Evolutionary conservation across 768 basidiomycete species (phyloP).

Genomic region (Lactifluus piperatus): DNA sequence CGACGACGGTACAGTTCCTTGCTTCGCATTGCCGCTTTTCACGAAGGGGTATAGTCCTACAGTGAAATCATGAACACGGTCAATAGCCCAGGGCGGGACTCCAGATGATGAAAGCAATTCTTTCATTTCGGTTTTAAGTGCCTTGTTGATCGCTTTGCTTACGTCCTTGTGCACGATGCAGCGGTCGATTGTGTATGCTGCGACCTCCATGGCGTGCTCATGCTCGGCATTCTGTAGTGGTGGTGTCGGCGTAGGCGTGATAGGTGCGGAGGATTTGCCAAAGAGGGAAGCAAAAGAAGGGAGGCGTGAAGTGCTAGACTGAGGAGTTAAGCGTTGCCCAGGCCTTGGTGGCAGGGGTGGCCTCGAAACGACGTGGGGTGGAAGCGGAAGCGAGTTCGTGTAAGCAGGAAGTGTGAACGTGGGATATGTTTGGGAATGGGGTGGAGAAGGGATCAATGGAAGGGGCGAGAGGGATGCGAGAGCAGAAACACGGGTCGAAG

Average conservation of each 20-base stretch:
- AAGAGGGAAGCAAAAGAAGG: conserved; percentile 21
- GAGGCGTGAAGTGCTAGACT: conserved; percentile 22
- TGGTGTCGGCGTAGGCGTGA: conserved; percentile 14
- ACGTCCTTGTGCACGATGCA: conserved; percentile 46
- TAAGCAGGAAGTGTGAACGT: conserved; percentile 37
- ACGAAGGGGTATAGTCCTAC: conserved; percentile 51
- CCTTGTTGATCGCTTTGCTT: conserved; percentile 42
- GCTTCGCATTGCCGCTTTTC: conserved; percentile 20
- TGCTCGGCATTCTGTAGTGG: conserved; percentile 18
- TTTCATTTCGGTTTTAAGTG: conserved; percentile 49
- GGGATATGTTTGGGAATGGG: conserved; percentile 38
- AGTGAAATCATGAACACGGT: conserved; percentile 49
- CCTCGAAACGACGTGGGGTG: conserved; percentile 21
- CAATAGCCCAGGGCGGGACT: conserved; percentile 49
- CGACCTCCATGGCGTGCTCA: conserved; percentile 43
- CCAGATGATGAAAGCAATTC: conserved; percentile 33
- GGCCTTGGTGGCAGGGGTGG: conserved; percentile 27
- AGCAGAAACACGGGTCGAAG: conserved; percentile 30
- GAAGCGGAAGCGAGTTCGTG: conserved; percentile 29
- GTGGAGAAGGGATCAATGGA: conserved; percentile 28
- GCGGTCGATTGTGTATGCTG: conserved; percentile 49
- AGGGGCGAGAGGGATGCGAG: conserved; percentile 47
- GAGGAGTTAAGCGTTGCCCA: conserved; percentile 20
- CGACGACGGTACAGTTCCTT: conserved; percentile 8
- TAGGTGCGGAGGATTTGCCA: conserved; percentile 14